phyloP scores from a whole-genome alignment of 202 grass and related monocot genomes.

The Sporobolus alterniflorus region DNA sequence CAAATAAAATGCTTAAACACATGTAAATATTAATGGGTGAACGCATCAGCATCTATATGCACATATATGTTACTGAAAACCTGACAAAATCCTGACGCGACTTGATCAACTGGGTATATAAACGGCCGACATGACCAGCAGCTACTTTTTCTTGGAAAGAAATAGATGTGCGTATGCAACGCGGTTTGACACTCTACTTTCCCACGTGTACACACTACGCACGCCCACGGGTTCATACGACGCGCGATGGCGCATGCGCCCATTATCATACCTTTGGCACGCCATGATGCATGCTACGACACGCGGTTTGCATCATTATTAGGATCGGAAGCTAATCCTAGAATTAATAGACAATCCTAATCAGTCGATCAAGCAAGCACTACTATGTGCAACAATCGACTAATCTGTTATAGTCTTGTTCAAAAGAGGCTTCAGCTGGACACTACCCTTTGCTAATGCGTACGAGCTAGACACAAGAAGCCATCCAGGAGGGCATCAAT shows the following conservation, averaged over 20 bases:
- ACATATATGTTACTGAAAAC: not conserved
- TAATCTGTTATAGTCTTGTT: not conserved
- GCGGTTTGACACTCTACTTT: conserved; percentile 28
- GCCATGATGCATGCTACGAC: conserved; percentile 8
- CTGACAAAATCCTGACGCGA: not conserved
- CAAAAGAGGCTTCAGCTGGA: not conserved
- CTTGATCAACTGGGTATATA: not conserved
- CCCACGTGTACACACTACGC: conserved; percentile 20
- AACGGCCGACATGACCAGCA: not conserved
- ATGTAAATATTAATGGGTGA: not conserved
- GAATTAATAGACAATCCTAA: conserved; percentile 1
- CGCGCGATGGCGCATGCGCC: not conserved
- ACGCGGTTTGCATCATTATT: conserved; percentile 27
- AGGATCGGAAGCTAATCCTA: not conserved
- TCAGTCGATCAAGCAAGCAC: not conserved
- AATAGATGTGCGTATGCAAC: not conserved
- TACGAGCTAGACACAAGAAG: not conserved
- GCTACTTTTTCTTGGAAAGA: not conserved
- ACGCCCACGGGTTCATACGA: conserved; percentile 31
- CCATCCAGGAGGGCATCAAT: conserved; percentile 33
- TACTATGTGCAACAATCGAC: not conserved
- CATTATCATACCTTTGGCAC: not conserved
- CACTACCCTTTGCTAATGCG: not conserved
- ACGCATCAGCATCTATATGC: not conserved
- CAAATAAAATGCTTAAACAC: not conserved